These are phyloP conservation scores for Telopea speciosissima DNA, from an alignment of 177 flowering plant species.

Conservation along the genomic window DNA sequence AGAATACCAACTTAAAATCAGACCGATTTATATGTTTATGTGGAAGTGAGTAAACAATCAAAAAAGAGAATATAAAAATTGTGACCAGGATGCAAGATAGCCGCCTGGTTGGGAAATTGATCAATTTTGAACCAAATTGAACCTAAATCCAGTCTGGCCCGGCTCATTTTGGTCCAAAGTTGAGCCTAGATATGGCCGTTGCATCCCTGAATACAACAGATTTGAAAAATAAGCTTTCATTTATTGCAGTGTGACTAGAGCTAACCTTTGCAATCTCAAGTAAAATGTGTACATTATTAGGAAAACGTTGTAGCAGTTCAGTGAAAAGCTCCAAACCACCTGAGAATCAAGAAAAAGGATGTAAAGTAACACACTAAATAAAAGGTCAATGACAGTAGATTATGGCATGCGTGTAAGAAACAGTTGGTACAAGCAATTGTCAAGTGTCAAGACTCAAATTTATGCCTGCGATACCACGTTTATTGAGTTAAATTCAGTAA, in stretches of 20 bases:
- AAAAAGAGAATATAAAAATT: neutral
- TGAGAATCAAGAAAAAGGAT: constrained; percentile 23
- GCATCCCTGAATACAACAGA: neutral
- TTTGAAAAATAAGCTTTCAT: neutral
- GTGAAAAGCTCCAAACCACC: constrained; percentile 80
- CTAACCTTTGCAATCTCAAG: constrained; percentile 92
- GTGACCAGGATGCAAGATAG: too few species aligned
- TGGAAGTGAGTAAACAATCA: neutral
- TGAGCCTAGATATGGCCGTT: too few species aligned
- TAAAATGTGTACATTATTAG: constrained; percentile 71
- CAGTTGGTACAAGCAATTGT: too few species aligned
- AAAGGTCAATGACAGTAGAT: neutral
- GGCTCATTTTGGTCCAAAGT: too few species aligned
- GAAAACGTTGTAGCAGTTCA: constrained; percentile 88
- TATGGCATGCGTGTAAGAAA: neutral
- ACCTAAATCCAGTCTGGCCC: too few species aligned
- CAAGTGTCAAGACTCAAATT: too few species aligned
- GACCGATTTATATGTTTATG: neutral
- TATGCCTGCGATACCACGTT: too few species aligned
- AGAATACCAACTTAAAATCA: neutral
- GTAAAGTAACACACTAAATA: neutral
- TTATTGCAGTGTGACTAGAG: neutral
- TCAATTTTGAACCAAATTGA: too few species aligned
- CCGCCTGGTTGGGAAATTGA: too few species aligned
- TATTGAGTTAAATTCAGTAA: too few species aligned